These are phyloP conservation scores for Mortierella sp. DNA, from an alignment of 371 early-diverging fungal genomes.

Conservation along the genomic window DNA sequence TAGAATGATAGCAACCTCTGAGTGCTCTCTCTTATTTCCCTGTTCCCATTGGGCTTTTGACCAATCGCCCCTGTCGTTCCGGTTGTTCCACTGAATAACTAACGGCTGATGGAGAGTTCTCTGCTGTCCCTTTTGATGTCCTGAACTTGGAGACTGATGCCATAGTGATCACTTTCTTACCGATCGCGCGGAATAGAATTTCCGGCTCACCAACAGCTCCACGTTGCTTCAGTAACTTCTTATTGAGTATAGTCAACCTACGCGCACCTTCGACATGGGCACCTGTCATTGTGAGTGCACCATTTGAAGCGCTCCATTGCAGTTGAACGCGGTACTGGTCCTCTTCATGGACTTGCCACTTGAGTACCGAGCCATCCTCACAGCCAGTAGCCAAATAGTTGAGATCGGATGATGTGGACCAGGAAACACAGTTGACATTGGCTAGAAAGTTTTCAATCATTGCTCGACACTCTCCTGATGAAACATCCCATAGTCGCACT, in stretches of 20 bases:
- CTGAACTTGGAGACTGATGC: no score
- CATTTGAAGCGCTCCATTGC: background rate
- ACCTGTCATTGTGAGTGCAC: background rate
- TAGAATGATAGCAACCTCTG: no score
- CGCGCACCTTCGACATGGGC: background rate
- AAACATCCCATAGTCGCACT: constrained; percentile 1
- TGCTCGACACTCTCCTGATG: background rate
- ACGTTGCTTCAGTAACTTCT: background rate
- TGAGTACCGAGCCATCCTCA: background rate
- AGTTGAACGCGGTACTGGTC: background rate
- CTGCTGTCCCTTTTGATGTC: no score
- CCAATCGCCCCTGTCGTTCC: no score
- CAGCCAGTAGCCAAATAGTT: background rate
- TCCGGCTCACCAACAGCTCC: no score
- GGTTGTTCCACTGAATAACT: no score
- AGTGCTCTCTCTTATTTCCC: no score
- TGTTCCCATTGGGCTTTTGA: no score
- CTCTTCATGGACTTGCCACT: background rate
- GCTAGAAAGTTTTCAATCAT: background rate
- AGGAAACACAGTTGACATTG: background rate
- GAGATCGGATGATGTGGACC: background rate
- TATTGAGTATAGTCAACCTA: background rate
- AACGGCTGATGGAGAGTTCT: no score
- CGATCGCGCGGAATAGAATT: no score
- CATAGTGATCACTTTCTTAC: no score